These are phyloP conservation scores for Chlorella sp. DNA, from an alignment of 139 green algal genomes.

Conservation along the genomic window DNA sequence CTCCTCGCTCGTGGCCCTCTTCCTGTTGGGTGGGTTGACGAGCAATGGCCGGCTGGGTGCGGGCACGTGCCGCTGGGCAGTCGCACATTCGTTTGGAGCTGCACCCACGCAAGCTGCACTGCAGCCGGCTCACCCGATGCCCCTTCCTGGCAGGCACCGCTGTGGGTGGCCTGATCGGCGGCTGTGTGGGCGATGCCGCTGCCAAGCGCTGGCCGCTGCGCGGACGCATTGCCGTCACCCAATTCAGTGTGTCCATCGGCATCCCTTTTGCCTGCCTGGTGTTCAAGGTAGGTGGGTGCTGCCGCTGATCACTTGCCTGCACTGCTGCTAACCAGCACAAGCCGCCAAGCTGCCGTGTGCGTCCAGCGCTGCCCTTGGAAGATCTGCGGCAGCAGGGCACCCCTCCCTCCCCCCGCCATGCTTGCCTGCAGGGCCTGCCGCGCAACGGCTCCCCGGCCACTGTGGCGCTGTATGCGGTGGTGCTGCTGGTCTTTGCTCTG, in stretches of 20 bases:
- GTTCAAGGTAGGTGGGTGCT: constrained; percentile 42
- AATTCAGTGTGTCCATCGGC: constrained; percentile 66
- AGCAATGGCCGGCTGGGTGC: no score
- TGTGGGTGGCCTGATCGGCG: constrained; percentile 70
- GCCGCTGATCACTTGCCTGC: no score
- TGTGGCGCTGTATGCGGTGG: constrained; percentile 41
- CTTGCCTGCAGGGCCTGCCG: constrained; percentile 31
- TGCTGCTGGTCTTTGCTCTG: constrained; percentile 53
- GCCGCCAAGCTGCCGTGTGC: no score
- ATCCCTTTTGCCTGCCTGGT: constrained; percentile 51
- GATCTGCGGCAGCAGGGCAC: no score
- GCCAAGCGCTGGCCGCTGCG: constrained; percentile 58
- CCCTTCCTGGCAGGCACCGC: constrained; percentile 42
- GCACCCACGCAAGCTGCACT: no score
- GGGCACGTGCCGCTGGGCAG: no score
- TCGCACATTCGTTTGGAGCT: no score
- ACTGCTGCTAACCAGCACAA: no score
- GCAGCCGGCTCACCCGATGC: no score
- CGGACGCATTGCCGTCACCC: constrained; percentile 65
- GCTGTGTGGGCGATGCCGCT: constrained; percentile 72
- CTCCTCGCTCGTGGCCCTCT: constrained; percentile 46
- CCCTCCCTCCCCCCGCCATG: no score
- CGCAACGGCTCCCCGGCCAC: background rate
- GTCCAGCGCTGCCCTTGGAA: no score
- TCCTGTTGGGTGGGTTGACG: constrained; percentile 36